Conservation (phyloP, 257 asterid species). For the Paulownia fortunei region DNA sequence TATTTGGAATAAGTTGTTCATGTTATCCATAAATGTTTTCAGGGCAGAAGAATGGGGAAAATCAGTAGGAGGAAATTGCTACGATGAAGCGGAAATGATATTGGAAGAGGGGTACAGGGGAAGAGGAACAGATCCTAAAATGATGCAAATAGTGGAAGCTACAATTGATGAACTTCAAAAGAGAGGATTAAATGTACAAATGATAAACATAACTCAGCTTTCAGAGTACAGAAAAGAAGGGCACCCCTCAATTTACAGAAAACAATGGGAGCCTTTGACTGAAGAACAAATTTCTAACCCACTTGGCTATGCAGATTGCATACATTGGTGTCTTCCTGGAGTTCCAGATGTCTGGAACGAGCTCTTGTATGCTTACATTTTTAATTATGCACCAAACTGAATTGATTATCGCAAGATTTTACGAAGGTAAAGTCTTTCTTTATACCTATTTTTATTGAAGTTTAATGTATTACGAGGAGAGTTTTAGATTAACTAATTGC, state of each 20-base stretch:
- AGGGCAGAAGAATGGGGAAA: conserved; percentile 90
- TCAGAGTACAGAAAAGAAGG: conserved; percentile 89
- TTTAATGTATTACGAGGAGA: no score
- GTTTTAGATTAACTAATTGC: no score
- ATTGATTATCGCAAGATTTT: no score
- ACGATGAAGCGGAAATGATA: conserved; percentile 58
- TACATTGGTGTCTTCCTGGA: conserved; percentile 90
- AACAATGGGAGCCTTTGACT: conserved; percentile 77
- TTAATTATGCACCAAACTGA: no score
- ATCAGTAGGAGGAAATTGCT: conserved; percentile 59
- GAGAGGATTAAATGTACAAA: conserved; percentile 62
- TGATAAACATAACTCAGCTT: conserved; percentile 79
- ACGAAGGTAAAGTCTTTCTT: no score
- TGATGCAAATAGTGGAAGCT: conserved; percentile 76
- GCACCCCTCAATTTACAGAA: conserved; percentile 79
- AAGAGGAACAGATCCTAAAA: conserved; percentile 69
- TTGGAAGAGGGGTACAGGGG: conserved; percentile 60
- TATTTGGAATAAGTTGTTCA: no score
- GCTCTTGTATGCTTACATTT: conserved; percentile 60
- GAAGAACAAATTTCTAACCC: conserved; percentile 64
- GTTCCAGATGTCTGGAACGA: conserved; percentile 85
- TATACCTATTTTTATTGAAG: no score
- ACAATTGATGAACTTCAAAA: conserved; percentile 50
- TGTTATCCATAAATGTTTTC: background rate
- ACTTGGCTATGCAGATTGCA: conserved; percentile 68